These are phyloP conservation scores for Coffea eugenioides DNA, from an alignment of 257 asterid genomes.

Conservation along the genomic window DNA sequence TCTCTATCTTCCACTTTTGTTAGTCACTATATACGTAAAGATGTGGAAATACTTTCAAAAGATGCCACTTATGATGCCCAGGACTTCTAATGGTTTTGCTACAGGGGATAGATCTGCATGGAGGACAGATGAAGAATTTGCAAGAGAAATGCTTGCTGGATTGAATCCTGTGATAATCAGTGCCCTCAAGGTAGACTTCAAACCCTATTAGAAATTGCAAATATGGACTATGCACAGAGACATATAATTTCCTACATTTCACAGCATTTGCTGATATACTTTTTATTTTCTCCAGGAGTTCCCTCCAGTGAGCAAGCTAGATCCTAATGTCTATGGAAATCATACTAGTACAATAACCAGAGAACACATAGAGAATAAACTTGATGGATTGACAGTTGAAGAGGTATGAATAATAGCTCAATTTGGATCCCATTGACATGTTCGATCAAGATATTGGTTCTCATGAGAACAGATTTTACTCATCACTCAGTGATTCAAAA, in stretches of 20 bases:
- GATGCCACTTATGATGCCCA: background rate
- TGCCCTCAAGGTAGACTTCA: conserved; percentile 54
- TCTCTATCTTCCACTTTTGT: background rate
- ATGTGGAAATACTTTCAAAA: background rate
- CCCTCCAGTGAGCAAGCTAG: conserved; percentile 63
- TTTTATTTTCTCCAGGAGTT: conserved; percentile 46
- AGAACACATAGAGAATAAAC: conserved; percentile 41
- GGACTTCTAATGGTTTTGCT: conserved; percentile 6
- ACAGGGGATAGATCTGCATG: conserved; percentile 64
- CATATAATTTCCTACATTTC: background rate
- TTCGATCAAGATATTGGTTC: background rate
- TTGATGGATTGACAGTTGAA: conserved; percentile 49
- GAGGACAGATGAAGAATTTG: conserved; percentile 79
- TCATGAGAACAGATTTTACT: background rate
- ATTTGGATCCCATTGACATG: background rate
- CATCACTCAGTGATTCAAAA: background rate
- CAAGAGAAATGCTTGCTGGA: conserved; percentile 81
- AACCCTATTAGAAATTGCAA: background rate
- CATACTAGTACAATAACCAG: conserved; percentile 56
- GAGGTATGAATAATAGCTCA: conserved; percentile 35
- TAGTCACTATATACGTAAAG: background rate
- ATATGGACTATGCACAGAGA: background rate
- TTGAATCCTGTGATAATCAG: conserved; percentile 60
- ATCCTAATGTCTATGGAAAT: conserved; percentile 51
- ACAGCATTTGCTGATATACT: background rate